Percentiles rank a stretch among this genome's conserved stretches.
These are phyloP conservation scores for Monosporozyma servazzii DNA, from an alignment of 805 yeast species.

Conservation along the genomic window DNA sequence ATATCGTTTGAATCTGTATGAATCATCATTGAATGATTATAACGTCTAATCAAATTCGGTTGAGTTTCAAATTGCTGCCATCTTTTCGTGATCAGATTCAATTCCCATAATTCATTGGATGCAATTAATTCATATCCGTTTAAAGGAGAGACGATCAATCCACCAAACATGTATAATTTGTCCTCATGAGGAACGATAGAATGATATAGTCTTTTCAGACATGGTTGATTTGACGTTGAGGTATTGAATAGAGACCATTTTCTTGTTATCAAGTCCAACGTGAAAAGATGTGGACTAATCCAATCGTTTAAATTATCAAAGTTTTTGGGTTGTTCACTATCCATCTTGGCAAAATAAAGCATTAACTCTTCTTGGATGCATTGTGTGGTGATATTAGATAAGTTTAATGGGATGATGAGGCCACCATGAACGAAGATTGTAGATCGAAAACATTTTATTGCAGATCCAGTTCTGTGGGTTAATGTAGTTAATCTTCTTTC, in stretches of 20 bases:
- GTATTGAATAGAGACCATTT: constrained; percentile 36
- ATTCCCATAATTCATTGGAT: constrained; percentile 61
- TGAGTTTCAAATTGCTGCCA: constrained; percentile 45
- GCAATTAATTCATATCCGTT: constrained; percentile 35
- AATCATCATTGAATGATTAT: constrained; percentile 26
- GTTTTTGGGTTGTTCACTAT: constrained; percentile 13
- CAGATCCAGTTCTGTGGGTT: constrained; percentile 61
- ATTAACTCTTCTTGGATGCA: constrained; percentile 35
- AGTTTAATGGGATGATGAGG: constrained; percentile 45
- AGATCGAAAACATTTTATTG: constrained; percentile 48
- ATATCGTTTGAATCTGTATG: constrained; percentile 23
- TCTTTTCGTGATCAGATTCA: constrained; percentile 40
- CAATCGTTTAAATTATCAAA: constrained; percentile 30
- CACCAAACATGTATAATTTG: constrained; percentile 55
- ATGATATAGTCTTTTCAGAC: constrained; percentile 44
- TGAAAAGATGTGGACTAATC: constrained; percentile 57
- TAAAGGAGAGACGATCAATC: constrained; percentile 38
- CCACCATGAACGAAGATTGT: constrained; percentile 64
- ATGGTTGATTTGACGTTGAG: neutral
- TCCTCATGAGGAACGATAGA: constrained; percentile 44
- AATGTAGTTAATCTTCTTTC: constrained; percentile 29
- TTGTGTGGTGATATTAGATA: constrained; percentile 33
- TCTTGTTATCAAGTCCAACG: constrained; percentile 48
- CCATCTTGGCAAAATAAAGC: constrained; percentile 23
- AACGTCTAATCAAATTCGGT: constrained; percentile 46